Evolutionary conservation across 345 rosid species (phyloP).

Genomic region (Turritis glabra): DNA sequence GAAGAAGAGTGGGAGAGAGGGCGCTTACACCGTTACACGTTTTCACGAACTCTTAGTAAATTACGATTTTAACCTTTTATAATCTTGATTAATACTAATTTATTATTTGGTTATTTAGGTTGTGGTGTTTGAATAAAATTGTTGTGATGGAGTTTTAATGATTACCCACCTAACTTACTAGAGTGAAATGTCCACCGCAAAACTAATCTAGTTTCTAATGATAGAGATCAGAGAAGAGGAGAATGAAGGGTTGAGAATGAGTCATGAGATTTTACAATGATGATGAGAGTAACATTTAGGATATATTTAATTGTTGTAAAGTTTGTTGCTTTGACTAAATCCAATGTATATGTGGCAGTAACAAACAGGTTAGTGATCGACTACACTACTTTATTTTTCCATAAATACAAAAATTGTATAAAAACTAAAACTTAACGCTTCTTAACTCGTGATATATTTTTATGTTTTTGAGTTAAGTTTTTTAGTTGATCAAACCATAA

Average conservation of each 20-base stretch:
- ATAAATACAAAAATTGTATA: too few relatives aligned
- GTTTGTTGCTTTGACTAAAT: not conserved
- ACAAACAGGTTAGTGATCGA: not conserved
- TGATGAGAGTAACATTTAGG: not conserved
- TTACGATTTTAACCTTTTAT: too few relatives aligned
- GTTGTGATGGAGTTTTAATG: not conserved
- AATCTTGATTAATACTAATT: not conserved
- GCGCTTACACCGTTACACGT: constrained; percentile 31
- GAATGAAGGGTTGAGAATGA: constrained; percentile 7
- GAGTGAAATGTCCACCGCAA: not conserved
- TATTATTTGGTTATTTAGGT: not conserved
- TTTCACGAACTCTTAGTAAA: not conserved
- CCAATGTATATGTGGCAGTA: not conserved
- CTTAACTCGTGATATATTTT: too few relatives aligned
- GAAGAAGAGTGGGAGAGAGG: constrained; percentile 31
- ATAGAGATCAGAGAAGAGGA: not conserved
- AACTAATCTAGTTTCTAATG: not conserved
- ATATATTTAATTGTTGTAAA: not conserved
- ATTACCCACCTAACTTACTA: not conserved
- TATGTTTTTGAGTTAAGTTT: too few relatives aligned
- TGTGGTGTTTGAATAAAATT: not conserved
- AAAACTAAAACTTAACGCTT: too few relatives aligned
- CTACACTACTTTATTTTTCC: not conserved
- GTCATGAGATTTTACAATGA: not conserved
- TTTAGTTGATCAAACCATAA: too few relatives aligned